Evolutionary conservation across 2,329 filamentous ascomycete species (phyloP), one percentile per base, ranked within the genome.

Genomic region (Colletotrichum ledebouriae): DNA sequence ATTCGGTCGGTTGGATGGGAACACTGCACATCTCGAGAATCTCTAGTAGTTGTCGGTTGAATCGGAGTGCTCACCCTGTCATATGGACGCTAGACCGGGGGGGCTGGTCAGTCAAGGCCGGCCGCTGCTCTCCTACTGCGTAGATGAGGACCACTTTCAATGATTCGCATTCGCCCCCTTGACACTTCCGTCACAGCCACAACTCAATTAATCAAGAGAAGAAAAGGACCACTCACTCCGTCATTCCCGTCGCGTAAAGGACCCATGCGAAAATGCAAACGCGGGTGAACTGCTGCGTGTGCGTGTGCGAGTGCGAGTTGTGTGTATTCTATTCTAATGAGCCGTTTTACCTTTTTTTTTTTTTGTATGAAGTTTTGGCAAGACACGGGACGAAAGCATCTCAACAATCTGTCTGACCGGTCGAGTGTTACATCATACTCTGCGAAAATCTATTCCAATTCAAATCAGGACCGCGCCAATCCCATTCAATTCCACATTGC

Each of bases 81-180:
- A 25, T 25, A 20, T 58, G 64, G 53, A 17, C 12, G 17, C 9
- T 17, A 12, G 17, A 33, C 60, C 29, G 52, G 50, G 52, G 50
- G 44, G 22, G 44, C 13, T 15, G 53, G 53, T 37, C 34, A 52
- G 52, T 33, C 22, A 34, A 58, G 59, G 42, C 29, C 25, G 25
- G 25, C 25, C 37, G 42, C 52, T 53, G 44, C 25, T 29, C 25
- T 29, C 4, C 6, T 29, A 67, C 17, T 17, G 17, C 17, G 17
- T 17, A 17, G 59, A 63, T 63, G 64, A 63, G 59, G 59, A 63
- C 64, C 33, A 44, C 58, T 47, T 7, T 22, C n/a, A 55, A 56
- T 66, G 58, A 66, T 66, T 56, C 50, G 63, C 63, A 62, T 62
- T 57, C 50, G 58, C 29, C 63, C 63, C 63, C 64, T 33, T 50